Evolutionary conservation across 2,329 filamentous ascomycete species (phyloP).

Genomic region (Cercospora sp.): DNA sequence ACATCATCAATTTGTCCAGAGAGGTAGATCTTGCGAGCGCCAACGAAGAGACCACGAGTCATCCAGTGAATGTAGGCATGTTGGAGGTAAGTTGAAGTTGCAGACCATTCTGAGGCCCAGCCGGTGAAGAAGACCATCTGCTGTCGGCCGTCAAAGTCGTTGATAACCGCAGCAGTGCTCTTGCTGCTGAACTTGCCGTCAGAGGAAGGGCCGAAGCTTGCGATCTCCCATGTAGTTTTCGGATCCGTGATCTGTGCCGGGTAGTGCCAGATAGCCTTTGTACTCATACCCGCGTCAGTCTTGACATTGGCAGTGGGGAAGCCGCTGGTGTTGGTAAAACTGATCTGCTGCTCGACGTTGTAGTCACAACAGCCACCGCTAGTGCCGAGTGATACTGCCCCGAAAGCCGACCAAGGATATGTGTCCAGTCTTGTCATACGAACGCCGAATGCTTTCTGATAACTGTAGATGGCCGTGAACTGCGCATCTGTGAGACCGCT

Average conservation of each 20-base stretch:
- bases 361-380: constrained; percentile 13
- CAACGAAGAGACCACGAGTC: constrained; percentile 15
- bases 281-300: constrained; percentile 6
- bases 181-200: not conserved
- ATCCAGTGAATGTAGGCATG: constrained; percentile 19
- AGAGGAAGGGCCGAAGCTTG: constrained; percentile 4
- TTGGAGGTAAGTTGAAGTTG: constrained; percentile 10
- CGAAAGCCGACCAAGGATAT: constrained; percentile 17
- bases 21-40: constrained; percentile 11
- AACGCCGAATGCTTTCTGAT: constrained; percentile 17
- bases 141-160: constrained; percentile 14
- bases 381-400: constrained; percentile 3
- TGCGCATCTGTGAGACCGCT: constrained; percentile 11
- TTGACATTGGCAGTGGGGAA: constrained; percentile 11
- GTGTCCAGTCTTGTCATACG: constrained; percentile 14
- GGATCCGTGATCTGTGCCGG: constrained; percentile 11
- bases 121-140: constrained; percentile 18
- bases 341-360: constrained; percentile 11
- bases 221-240: constrained; percentile 11
- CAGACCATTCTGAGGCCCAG: constrained; percentile 17
- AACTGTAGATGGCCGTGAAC: constrained; percentile 12
- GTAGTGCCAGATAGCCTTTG: constrained; percentile 17
- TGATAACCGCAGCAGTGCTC: constrained; percentile 13
- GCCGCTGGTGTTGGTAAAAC: constrained; percentile 14
- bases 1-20: constrained; percentile 15